A percentile compares a stretch with the other conserved stretches of the same genome.
phyloP scores from a whole-genome alignment of 495 filamentous ascomycete species.

The Hypoxylon fragiforme region DNA sequence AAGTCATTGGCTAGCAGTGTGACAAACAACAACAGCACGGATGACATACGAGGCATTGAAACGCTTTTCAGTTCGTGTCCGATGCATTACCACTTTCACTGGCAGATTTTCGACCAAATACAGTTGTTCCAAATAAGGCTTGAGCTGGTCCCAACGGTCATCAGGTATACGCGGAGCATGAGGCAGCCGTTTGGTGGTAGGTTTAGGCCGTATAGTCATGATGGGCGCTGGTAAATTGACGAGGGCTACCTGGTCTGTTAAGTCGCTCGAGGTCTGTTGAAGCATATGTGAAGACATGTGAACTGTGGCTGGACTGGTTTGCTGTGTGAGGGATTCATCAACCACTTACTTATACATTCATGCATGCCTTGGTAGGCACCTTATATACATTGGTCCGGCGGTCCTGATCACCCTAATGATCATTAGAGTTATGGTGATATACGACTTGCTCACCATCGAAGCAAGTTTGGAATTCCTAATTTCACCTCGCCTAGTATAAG shows the following conservation, averaged over 20 bases:
- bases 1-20: background rate
- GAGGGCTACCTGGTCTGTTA: too few relatives aligned
- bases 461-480: too few relatives aligned
- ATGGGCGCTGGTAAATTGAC: background rate
- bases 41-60: constrained; percentile 37
- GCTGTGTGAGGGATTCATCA: background rate
- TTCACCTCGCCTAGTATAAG: too few relatives aligned
- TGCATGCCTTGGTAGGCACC: too few relatives aligned
- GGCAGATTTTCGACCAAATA: constrained; percentile 9
- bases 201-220: background rate
- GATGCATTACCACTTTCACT: constrained; percentile 11
- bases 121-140: background rate
- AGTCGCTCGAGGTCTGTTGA: background rate
- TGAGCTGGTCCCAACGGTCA: background rate
- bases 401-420: background rate
- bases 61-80: constrained; percentile 28
- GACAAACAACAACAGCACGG: background rate
- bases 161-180: background rate
- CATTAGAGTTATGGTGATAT: background rate
- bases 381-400: too few relatives aligned
- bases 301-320: background rate
- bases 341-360: background rate
- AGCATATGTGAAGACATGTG: background rate
- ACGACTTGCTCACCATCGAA: too few relatives aligned
- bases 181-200: background rate